phyloP scores from a whole-genome alignment of 192 early-diverging fungal genomes.

The Pilaira anomala region DNA sequence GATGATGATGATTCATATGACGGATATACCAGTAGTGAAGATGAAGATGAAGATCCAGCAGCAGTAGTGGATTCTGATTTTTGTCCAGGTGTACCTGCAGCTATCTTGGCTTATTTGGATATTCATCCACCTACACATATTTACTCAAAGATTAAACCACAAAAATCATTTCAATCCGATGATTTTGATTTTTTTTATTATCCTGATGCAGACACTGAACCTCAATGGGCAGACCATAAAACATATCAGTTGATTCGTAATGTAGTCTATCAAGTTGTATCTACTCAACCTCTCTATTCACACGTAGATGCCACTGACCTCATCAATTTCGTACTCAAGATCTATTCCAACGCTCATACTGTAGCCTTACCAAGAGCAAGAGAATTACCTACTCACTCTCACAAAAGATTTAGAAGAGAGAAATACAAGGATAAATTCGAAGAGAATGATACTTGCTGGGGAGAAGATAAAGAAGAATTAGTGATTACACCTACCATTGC shows the following conservation, averaged over 20 bases:
- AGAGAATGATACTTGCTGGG: background rate
- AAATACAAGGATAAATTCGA: conserved; percentile 9
- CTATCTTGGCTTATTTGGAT: conserved; percentile 32
- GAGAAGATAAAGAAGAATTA: conserved; percentile 1
- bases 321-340: conserved; percentile 30
- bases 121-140: conserved; percentile 24
- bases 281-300: conserved; percentile 2
- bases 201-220: conserved; percentile 13
- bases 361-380: conserved; percentile 22
- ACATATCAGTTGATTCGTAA: conserved; percentile 18
- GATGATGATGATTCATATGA: background rate
- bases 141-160: background rate
- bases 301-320: conserved; percentile 21
- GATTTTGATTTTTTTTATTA: conserved; percentile 37
- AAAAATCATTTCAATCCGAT: background rate
- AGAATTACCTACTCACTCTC: conserved; percentile 20
- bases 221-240: conserved; percentile 26
- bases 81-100: conserved; percentile 35
- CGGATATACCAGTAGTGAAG: conserved; percentile 4
- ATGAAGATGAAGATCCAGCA: background rate
- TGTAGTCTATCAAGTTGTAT: background rate
- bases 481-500: conserved; percentile 21
- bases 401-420: conserved; percentile 14
- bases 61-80: conserved; percentile 16
- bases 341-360: conserved; percentile 39